These are phyloP conservation scores for Cyberlindnera samutprakarnensis DNA, from an alignment of 805 yeast genomes.

Conservation along the genomic window DNA sequence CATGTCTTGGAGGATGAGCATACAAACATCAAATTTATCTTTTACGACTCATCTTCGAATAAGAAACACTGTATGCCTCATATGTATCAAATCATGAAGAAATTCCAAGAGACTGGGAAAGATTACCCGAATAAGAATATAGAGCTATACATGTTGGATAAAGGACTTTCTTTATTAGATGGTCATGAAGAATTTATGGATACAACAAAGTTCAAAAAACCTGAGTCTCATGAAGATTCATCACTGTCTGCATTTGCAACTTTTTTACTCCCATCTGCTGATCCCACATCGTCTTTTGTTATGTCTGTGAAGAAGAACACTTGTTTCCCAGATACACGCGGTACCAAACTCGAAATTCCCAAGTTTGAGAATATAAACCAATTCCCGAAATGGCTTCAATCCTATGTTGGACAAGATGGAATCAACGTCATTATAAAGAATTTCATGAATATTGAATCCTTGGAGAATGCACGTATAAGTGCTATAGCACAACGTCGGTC, in stretches of 20 bases:
- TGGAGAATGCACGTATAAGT: slow-evolving; percentile 26
- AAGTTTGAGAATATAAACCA: slow-evolving; percentile 1
- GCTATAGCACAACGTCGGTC: slow-evolving; percentile 11
- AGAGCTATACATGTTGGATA: slow-evolving; percentile 13
- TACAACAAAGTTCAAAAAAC: slow-evolving; percentile 8
- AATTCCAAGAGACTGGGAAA: slow-evolving; percentile 13
- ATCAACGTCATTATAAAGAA: slow-evolving; percentile 21
- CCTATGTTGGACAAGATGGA: slow-evolving; percentile 18
- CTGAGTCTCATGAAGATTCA: slow-evolving; percentile 1
- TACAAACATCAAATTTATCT: slow-evolving; percentile 11
- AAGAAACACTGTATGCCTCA: slow-evolving; percentile 18
- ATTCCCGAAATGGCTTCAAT: slow-evolving; percentile 43
- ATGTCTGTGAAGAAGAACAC: slow-evolving; percentile 17
- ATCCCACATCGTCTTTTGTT: slow-evolving; percentile 17
- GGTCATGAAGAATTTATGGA: slow-evolving; percentile 9
- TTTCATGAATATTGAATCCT: slow-evolving; percentile 25
- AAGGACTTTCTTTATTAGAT: slow-evolving; percentile 16
- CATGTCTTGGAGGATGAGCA: neutral
- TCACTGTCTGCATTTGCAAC: slow-evolving; percentile 12
- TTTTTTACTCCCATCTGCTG: slow-evolving; percentile 19
- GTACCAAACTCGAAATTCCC: slow-evolving; percentile 9
- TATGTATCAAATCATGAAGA: slow-evolving; percentile 19
- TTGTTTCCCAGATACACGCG: slow-evolving; percentile 5
- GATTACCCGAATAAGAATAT: slow-evolving; percentile 9
- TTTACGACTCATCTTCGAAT: slow-evolving; percentile 20